Evolutionary conservation across 2,329 filamentous ascomycete species (phyloP), one percentile per base, ranked within the genome.

Genomic region (Conoideocrella luteorostrata): DNA sequence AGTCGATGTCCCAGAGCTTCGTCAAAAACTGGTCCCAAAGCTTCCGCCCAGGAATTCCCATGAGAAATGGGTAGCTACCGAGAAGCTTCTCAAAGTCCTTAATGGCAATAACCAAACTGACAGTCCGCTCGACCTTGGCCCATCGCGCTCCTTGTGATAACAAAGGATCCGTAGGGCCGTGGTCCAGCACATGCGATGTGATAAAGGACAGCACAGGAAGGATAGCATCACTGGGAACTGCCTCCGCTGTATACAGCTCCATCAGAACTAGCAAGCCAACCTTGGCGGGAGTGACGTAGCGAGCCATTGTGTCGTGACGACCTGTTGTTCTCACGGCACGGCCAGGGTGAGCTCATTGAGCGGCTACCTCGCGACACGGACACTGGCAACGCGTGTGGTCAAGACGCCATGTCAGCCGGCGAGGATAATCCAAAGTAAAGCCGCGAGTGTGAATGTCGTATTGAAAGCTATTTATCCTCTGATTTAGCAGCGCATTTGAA

Each of bases 211-310:
- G 74, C 24, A 95, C 72, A 12, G 85, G 76, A 34, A 91, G 76
- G 20, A 83, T 81, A n/a, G 84, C 81, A 39, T 77, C 72, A 47
- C 77, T 80, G 3, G 85, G 83, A 13, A 90, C 75, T 3, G 74
- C 70, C 18, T 80, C 81, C 51, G 86, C 81, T 29, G 80, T 79
- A 64, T 98, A 97, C 43, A 96, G 74, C 55, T 88, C 80, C 41
- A 93, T 77, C 42, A 98, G 77, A 43, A 81, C 79, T 44, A 97
- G 75, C 20, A 96, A 74, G 57, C 85, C 84, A 52, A 97, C 78
- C 61, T 93, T 95, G 53, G 88, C 83, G 11, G 91, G 87, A n/a
- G 87, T 95, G 36, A 97, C 75, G 63, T 85, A 95, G 45, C 86
- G 84, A 55, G 84, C 77, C 84, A 91, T 94, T 41, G 12, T 48